These are phyloP conservation scores for Sporothrix humicola DNA, from an alignment of 2,329 filamentous ascomycete genomes.

Conservation along the genomic window DNA sequence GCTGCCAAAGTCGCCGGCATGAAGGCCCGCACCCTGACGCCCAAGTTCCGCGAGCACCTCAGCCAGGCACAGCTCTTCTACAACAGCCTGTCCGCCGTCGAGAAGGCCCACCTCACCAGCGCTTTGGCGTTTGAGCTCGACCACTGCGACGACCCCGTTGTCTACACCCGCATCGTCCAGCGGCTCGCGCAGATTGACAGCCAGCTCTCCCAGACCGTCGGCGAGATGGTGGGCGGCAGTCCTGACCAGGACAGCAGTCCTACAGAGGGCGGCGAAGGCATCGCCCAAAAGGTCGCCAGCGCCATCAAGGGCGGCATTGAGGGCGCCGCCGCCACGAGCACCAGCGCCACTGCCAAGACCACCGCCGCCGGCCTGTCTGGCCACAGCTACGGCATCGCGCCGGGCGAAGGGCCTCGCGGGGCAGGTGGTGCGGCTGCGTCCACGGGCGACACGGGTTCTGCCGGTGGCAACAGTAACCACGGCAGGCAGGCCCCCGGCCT, in stretches of 20 bases:
- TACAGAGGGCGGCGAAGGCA: background rate
- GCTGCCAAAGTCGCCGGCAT: slow-evolving; percentile 69
- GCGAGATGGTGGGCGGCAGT: slow-evolving; percentile 7
- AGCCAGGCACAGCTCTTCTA: slow-evolving; percentile 83
- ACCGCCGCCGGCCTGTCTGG: no score
- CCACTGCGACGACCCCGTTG: slow-evolving; percentile 78
- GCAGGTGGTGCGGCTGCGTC: no score
- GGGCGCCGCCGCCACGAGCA: no score
- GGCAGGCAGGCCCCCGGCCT: background rate
- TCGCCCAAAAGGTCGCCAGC: no score
- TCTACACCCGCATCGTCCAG: slow-evolving; percentile 72
- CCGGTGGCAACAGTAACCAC: background rate
- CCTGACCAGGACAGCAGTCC: no score
- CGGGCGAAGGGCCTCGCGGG: no score
- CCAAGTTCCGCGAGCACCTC: slow-evolving; percentile 79
- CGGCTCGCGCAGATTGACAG: slow-evolving; percentile 76
- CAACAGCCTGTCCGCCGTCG: slow-evolving; percentile 72
- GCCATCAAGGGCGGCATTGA: no score
- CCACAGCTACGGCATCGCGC: no score
- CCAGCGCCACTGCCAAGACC: no score
- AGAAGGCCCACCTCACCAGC: slow-evolving; percentile 66
- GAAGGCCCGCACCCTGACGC: slow-evolving; percentile 70
- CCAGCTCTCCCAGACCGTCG: slow-evolving; percentile 49
- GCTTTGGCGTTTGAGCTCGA: slow-evolving; percentile 75
- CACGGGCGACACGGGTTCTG: no score